Evolutionary conservation across 2,329 filamentous ascomycete genomes (phyloP).

Genomic region (Alternaria solani): DNA sequence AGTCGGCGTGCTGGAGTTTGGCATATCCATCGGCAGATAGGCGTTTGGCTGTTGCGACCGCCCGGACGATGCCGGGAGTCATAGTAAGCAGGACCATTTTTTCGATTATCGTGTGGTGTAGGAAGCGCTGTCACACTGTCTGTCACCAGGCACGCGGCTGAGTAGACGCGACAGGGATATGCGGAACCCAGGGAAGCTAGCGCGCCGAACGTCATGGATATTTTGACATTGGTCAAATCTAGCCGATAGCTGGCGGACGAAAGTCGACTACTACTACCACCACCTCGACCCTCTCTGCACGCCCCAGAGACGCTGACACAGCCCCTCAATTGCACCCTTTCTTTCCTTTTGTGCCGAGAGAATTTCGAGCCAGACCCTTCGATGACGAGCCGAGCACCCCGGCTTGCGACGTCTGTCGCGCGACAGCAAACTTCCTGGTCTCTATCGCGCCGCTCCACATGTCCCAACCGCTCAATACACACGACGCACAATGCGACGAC

Average conservation of each 20-base stretch:
- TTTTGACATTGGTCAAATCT: conserved; percentile 16
- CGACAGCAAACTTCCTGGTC: conserved; percentile 28
- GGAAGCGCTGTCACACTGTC: neutral
- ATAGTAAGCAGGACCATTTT: conserved; percentile 81
- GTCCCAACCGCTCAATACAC: conserved; percentile 26
- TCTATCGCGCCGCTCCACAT: conserved; percentile 33
- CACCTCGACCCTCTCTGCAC: conserved; percentile 2
- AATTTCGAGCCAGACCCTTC: conserved; percentile 10
- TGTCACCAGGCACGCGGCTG: neutral
- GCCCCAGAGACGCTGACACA: conserved; percentile 12
- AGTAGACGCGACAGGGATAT: conserved; percentile 10
- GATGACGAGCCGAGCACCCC: conserved; percentile 49
- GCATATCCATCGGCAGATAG: conserved; percentile 28
- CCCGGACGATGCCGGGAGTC: conserved; percentile 72
- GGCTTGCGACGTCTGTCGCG: conserved; percentile 45
- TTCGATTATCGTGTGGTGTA: conserved; percentile 2
- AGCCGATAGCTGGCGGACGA: conserved; percentile 21
- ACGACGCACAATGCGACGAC: conserved; percentile 17
- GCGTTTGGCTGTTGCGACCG: conserved; percentile 55
- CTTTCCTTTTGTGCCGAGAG: conserved; percentile 1
- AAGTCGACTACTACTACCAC: conserved; percentile 12
- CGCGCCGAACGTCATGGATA: conserved; percentile 20
- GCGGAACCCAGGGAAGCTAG: conserved; percentile 11
- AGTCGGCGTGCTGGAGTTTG: conserved; percentile 42
- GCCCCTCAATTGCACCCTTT: conserved; percentile 37